Evolutionary conservation across 2,329 filamentous ascomycete species (phyloP).

Genomic region (Ophioceras dolichostomum): DNA sequence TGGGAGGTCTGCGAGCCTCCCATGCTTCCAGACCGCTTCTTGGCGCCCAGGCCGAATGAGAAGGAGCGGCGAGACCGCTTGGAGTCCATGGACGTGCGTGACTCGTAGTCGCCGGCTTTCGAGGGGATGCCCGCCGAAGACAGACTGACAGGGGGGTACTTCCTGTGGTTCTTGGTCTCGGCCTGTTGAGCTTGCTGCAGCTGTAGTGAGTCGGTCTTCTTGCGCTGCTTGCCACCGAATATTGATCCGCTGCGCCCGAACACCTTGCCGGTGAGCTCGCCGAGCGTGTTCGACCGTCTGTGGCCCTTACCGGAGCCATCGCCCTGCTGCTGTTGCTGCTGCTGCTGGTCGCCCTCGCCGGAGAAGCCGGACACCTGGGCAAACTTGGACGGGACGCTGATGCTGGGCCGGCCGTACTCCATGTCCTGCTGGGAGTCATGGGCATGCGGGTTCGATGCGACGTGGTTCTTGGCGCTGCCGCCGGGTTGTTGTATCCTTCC

Average conservation of each 20-base stretch:
- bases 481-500: slow-evolving; percentile 77
- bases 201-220: slow-evolving; percentile 29
- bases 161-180: slow-evolving; percentile 49
- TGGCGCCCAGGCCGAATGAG: slow-evolving; percentile 49
- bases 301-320: too few relatives aligned
- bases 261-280: slow-evolving; percentile 69
- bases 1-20: slow-evolving; percentile 40
- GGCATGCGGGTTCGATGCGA: slow-evolving; percentile 55
- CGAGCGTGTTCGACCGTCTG: slow-evolving; percentile 64
- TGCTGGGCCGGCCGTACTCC: slow-evolving; percentile 45
- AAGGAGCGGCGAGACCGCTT: slow-evolving; percentile 55
- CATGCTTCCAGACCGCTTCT: slow-evolving; percentile 59
- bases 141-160: slow-evolving; percentile 88
- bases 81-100: slow-evolving; percentile 36
- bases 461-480: slow-evolving; percentile 47
- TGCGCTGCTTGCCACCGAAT: slow-evolving; percentile 52
- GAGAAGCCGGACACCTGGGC: slow-evolving; percentile 46
- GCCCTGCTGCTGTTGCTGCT: slow-evolving; percentile 21
- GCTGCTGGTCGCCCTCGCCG: slow-evolving; percentile 30
- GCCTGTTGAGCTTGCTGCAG: slow-evolving; percentile 13
- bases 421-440: slow-evolving; percentile 38
- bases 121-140: slow-evolving; percentile 33
- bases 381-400: slow-evolving; percentile 47
- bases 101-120: slow-evolving; percentile 15
- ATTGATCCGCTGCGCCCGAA: slow-evolving; percentile 75